A percentile compares a stretch with the other conserved stretches of the same genome.
Conservation (phyloP, 768 basidiomycete species). For the Cystofilobasidium ferigula region DNA sequence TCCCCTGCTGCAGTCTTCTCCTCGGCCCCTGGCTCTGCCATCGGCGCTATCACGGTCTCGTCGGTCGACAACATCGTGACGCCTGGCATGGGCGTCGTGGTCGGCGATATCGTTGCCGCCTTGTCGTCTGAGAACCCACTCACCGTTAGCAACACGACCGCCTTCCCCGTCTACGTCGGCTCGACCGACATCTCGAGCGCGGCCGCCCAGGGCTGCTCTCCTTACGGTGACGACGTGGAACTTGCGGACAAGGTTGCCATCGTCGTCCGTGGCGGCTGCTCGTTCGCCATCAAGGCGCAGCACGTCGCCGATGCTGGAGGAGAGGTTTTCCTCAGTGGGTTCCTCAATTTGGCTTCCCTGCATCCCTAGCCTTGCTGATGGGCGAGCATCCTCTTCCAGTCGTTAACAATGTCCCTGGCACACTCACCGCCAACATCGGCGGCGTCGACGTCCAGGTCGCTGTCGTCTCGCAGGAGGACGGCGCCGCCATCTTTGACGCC, state of each 20-base stretch:
- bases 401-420: background rate
- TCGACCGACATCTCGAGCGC: conserved; percentile 47
- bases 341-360: background rate
- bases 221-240: conserved; percentile 48
- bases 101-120: conserved; percentile 45
- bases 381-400: background rate
- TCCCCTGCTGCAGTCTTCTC: background rate
- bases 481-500: conserved; percentile 6
- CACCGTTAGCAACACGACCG: conserved; percentile 38
- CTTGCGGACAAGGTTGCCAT: conserved; percentile 49
- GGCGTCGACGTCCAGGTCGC: conserved; percentile 1
- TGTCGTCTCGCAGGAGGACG: background rate
- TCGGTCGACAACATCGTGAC: conserved; percentile 43
- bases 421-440: background rate
- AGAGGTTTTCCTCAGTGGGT: background rate
- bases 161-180: conserved; percentile 51
- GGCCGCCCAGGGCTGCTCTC: conserved; percentile 51
- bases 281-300: conserved; percentile 47
- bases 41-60: conserved; percentile 46
- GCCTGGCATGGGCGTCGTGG: conserved; percentile 49
- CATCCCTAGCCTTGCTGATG: background rate
- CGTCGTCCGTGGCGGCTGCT: conserved; percentile 52
- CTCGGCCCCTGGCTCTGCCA: conserved; percentile 44
- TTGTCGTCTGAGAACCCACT: conserved; percentile 50
- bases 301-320: conserved; percentile 41